These are phyloP conservation scores for Wickerhamomyces queroliae DNA, from an alignment of 805 yeast species.

Conservation along the genomic window DNA sequence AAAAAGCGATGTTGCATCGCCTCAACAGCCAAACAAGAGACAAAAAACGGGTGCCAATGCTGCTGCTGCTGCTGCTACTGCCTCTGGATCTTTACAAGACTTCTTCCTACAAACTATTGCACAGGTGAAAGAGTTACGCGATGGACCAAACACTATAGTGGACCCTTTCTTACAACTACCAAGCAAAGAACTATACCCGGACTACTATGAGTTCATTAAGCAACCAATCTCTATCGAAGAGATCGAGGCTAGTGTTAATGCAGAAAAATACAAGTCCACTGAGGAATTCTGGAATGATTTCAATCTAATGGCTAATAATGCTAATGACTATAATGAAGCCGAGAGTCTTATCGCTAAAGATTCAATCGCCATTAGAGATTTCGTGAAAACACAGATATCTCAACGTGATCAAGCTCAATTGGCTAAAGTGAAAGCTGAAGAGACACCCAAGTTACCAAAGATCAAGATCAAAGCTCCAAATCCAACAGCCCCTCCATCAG, in stretches of 20 bases:
- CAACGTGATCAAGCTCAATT: constrained; percentile 33
- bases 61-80: no score
- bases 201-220: constrained; percentile 62
- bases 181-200: constrained; percentile 68
- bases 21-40: constrained; percentile 6
- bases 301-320: constrained; percentile 63
- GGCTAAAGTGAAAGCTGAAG: constrained; percentile 27
- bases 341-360: constrained; percentile 61
- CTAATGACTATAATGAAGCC: constrained; percentile 65
- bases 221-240: constrained; percentile 69
- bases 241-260: constrained; percentile 42
- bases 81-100: no score
- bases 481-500: background rate
- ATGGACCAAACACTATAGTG: constrained; percentile 25
- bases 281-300: constrained; percentile 53
- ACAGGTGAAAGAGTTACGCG: constrained; percentile 26
- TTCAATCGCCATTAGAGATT: constrained; percentile 49
- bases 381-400: no score
- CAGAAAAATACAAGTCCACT: constrained; percentile 27
- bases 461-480: constrained; percentile 8
- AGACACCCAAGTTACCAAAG: constrained; percentile 9
- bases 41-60: constrained; percentile 12
- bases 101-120: constrained; percentile 29
- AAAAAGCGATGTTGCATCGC: constrained; percentile 2
- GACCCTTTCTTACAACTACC: constrained; percentile 69